A percentile compares a stretch with the other conserved stretches of the same genome.
phyloP scores from a whole-genome alignment of 2,329 filamentous ascomycete species.

The Penicillium sp. region DNA sequence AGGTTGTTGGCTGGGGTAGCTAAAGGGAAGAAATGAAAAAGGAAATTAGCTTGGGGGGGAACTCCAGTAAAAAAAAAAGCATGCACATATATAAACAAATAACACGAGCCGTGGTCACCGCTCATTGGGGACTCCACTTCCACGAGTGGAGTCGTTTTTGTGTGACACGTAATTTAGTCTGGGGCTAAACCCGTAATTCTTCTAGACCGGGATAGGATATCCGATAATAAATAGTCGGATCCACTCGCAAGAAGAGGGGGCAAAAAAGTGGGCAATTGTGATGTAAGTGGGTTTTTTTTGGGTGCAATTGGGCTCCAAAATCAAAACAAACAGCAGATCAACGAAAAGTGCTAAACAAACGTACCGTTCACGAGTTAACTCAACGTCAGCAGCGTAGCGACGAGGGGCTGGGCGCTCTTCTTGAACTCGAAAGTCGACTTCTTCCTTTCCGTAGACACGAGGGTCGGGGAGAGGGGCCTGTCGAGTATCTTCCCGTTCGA shows the following conservation, averaged over 20 bases:
- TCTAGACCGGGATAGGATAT: constrained; percentile 26
- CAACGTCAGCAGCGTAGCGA: constrained; percentile 45
- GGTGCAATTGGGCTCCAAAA: constrained; percentile 2
- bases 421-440: constrained; percentile 78
- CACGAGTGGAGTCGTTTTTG: constrained; percentile 19
- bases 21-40: constrained; percentile 31
- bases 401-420: constrained; percentile 8
- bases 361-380: constrained; percentile 54
- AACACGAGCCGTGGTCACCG: constrained; percentile 23
- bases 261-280: background rate
- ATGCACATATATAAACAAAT: constrained; percentile 29
- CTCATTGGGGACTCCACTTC: constrained; percentile 22
- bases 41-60: constrained; percentile 21
- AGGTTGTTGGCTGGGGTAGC: constrained; percentile 56
- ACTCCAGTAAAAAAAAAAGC: constrained; percentile 9
- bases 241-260: constrained; percentile 3
- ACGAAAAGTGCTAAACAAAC: constrained; percentile 19
- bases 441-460: constrained; percentile 74
- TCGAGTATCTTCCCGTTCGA: constrained; percentile 98
- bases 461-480: constrained; percentile 65
- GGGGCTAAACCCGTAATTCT: constrained; percentile 20
- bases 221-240: constrained; percentile 20
- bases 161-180: constrained; percentile 27
- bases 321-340: constrained; percentile 15
- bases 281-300: background rate